These are phyloP conservation scores for Monilinia fructigena DNA, from an alignment of 2,329 filamentous ascomycete species.

Conservation along the genomic window DNA sequence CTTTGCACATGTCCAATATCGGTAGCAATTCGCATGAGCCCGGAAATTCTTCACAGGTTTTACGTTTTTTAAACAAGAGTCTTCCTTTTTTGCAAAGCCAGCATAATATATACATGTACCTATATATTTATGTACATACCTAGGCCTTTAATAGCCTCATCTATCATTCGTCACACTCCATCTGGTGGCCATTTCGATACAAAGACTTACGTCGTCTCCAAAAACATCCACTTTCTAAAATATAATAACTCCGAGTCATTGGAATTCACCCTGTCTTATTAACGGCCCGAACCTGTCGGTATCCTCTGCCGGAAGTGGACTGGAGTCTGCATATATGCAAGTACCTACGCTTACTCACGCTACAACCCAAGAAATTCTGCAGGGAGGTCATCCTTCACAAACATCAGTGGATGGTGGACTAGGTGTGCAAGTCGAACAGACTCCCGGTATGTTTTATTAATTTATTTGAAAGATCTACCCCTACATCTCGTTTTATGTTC, in stretches of 20 bases:
- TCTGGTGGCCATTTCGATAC: constrained; percentile 8
- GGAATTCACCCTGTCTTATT: constrained; percentile 31
- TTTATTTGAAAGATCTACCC: constrained; percentile 33
- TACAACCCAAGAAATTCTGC: constrained; percentile 32
- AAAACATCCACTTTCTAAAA: constrained; percentile 13
- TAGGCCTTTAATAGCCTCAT: neutral
- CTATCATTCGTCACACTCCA: neutral
- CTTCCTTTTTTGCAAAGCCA: neutral
- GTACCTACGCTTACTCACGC: constrained; percentile 34
- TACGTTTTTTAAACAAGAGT: neutral
- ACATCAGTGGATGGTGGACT: constrained; percentile 23
- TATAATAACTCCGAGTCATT: constrained; percentile 26
- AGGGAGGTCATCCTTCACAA: constrained; percentile 24
- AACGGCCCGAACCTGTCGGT: constrained; percentile 36
- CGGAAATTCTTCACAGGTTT: neutral
- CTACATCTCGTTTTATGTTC: constrained; percentile 24
- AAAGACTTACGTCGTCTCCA: constrained; percentile 7
- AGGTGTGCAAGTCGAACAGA: constrained; percentile 27
- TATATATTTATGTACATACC: constrained; percentile 2
- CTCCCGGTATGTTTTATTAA: constrained; percentile 37
- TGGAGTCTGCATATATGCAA: constrained; percentile 36
- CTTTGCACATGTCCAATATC: constrained; percentile 1
- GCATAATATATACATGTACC: neutral
- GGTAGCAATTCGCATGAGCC: constrained; percentile 1
- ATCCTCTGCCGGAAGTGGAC: constrained; percentile 27